phyloP scores from a whole-genome alignment of 441 rosid genomes.

The Erodium trifolium region DNA sequence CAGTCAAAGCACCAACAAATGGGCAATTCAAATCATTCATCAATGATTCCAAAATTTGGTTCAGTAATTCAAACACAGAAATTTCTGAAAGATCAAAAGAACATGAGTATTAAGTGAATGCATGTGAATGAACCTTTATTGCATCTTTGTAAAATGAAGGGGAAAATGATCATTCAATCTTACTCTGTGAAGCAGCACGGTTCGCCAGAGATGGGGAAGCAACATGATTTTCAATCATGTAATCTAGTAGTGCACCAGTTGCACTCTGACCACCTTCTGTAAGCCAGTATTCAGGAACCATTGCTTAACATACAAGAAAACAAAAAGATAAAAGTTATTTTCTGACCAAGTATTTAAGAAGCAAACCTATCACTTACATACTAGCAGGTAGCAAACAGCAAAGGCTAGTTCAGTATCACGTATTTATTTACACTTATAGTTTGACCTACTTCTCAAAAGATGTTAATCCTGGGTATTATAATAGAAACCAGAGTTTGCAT shows the following conservation, averaged over 20 bases:
- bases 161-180: constrained; percentile 14
- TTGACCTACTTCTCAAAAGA: neutral
- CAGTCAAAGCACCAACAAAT: constrained; percentile 75
- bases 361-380: neutral
- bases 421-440: neutral
- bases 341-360: neutral
- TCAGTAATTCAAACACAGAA: constrained; percentile 68
- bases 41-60: constrained; percentile 50
- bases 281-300: constrained; percentile 93
- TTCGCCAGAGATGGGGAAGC: constrained; percentile 88
- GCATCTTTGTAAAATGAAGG: neutral
- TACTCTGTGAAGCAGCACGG: constrained; percentile 84
- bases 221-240: constrained; percentile 72
- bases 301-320: constrained; percentile 36
- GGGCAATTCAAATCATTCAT: constrained; percentile 47
- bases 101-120: neutral
- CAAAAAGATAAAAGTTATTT: constrained; percentile 3
- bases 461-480: no score
- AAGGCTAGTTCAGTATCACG: neutral
- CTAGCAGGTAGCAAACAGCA: neutral
- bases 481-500: neutral
- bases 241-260: constrained; percentile 85
- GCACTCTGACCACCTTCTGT: constrained; percentile 99
- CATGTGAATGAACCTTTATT: constrained; percentile 2
- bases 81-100: constrained; percentile 41